Evolutionary conservation across 2,329 filamentous ascomycete genomes (phyloP).

Genomic region (Massarina eburnea): DNA sequence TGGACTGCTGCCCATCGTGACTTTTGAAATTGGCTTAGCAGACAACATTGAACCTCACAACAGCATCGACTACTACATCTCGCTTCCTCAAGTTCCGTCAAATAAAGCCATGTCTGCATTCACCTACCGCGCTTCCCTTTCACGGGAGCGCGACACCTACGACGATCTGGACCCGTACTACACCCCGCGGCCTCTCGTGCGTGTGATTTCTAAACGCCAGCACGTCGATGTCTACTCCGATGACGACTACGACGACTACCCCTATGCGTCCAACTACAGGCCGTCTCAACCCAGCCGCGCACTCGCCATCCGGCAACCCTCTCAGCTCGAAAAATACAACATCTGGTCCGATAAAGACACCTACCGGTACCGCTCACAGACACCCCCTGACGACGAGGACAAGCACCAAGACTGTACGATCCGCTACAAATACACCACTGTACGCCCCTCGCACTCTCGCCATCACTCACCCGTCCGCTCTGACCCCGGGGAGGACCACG

Average conservation of each 20-base stretch:
- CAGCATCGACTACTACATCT: neutral
- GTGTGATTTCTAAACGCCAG: conserved; percentile 28
- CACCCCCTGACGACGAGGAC: conserved; percentile 16
- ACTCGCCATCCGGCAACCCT: conserved; percentile 29
- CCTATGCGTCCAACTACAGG: conserved; percentile 24
- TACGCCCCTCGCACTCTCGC: neutral
- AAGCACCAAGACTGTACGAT: conserved; percentile 9
- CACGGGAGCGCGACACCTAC: conserved; percentile 19
- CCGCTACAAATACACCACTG: conserved; percentile 16
- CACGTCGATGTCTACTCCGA: conserved; percentile 25
- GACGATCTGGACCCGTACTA: conserved; percentile 14
- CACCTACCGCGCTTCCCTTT: conserved; percentile 21
- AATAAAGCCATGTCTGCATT: conserved; percentile 33
- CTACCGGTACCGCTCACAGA: conserved; percentile 5
- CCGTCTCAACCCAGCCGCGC: conserved; percentile 24
- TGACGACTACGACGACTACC: conserved; percentile 34
- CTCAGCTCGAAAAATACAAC: conserved; percentile 36
- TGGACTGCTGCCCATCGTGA: neutral
- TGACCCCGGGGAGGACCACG: conserved; percentile 15
- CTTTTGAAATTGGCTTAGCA: neutral
- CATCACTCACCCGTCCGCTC: neutral
- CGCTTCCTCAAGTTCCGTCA: too few species aligned
- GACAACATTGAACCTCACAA: neutral
- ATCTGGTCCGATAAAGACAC: conserved; percentile 23
- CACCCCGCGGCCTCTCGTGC: conserved; percentile 20